phyloP scores from a whole-genome alignment of 1,284 basidiomycete genomes.

The Tilletia indica region DNA sequence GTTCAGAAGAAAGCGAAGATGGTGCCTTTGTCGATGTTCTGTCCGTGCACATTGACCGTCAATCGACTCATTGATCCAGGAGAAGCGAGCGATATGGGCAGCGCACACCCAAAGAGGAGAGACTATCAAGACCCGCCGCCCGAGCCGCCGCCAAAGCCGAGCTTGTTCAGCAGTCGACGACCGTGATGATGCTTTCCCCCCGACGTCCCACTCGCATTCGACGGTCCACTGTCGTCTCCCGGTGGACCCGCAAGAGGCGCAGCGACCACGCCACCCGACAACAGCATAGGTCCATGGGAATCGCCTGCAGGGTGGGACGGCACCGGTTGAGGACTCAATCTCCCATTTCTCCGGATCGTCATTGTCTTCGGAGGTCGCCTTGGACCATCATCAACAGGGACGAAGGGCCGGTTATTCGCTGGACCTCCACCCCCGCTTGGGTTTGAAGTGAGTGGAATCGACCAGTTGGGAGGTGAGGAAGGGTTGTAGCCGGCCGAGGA shows the following conservation, averaged over 20 bases:
- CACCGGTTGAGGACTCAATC: constrained; percentile 2
- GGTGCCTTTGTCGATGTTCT: too few relatives aligned
- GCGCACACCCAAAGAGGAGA: too few relatives aligned
- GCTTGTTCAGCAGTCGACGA: constrained; percentile 10
- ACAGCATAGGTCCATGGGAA: background rate
- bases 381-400: background rate
- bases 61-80: too few relatives aligned
- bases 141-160: background rate
- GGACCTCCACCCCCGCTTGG: background rate
- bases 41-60: too few relatives aligned
- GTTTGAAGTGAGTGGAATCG: background rate
- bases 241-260: too few relatives aligned
- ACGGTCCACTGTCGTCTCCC: too few relatives aligned
- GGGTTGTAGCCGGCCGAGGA: background rate
- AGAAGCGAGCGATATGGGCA: too few relatives aligned
- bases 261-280: background rate
- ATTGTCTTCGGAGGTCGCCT: constrained; percentile 12
- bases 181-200: constrained; percentile 2
- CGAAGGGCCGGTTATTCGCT: background rate
- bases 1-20: too few relatives aligned
- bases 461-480: background rate
- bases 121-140: too few relatives aligned
- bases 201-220: background rate
- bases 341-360: background rate
- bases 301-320: background rate